These are phyloP conservation scores for Lasiosphaeriaceae sp. DNA, from an alignment of 495 filamentous ascomycete species.

Conservation along the genomic window DNA sequence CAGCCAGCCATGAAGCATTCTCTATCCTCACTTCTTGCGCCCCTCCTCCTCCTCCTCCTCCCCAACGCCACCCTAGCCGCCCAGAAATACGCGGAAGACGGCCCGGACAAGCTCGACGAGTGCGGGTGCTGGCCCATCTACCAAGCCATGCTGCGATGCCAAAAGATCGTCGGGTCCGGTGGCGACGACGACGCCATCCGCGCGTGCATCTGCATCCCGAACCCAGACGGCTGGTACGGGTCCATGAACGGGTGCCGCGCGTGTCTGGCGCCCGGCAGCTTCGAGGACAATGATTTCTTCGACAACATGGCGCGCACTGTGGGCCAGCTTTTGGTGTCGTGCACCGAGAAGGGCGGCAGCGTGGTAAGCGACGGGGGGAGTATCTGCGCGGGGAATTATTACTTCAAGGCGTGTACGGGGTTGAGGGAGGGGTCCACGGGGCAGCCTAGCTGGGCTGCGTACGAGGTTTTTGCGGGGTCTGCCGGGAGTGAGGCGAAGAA, in stretches of 20 bases:
- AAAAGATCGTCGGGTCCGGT: background rate
- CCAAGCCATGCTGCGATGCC: conserved; percentile 5
- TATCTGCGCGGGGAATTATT: conserved; percentile 10
- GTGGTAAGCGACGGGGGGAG: conserved; percentile 3
- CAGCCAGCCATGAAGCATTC: no score
- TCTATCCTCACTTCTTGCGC: no score
- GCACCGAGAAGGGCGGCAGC: conserved; percentile 7
- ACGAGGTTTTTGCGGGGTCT: background rate
- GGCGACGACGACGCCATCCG: background rate
- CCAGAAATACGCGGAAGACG: no score
- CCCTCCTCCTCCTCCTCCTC: no score
- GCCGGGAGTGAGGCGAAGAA: no score
- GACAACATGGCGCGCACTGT: conserved; percentile 11
- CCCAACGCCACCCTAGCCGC: no score
- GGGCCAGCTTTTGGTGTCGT: conserved; percentile 8
- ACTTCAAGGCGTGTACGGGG: conserved; percentile 2
- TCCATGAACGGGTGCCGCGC: conserved; percentile 6
- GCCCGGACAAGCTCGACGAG: background rate
- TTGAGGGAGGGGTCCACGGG: background rate
- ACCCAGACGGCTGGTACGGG: conserved; percentile 9
- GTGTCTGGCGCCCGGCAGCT: conserved; percentile 7
- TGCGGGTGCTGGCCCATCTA: conserved; percentile 10
- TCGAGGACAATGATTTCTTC: conserved; percentile 8
- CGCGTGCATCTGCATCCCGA: conserved; percentile 9
- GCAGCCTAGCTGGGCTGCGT: conserved; percentile 9